Base-by-base conservation (phyloP, 176 grass and related monocot genomes). In the Neostapfia colusana region DNA sequence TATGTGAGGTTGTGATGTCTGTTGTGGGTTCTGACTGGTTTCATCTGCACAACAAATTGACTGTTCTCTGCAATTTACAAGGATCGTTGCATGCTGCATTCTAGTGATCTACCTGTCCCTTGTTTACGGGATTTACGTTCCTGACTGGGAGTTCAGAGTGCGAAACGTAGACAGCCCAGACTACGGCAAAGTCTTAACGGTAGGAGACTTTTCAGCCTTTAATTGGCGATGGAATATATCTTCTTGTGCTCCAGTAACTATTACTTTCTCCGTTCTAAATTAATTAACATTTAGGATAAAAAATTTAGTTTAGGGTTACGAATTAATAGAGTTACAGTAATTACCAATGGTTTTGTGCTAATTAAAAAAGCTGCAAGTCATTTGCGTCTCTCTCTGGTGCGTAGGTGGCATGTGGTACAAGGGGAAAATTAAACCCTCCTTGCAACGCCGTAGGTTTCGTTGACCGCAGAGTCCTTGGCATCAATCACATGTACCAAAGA, bases 391-490 rank as follows among this genome's bases (percentile, higher is more conserved):
- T 3, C 5, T 2, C 61, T 83, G 3, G 31, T 85, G 49, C 67
- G 38, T 70, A 97, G 94, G 94, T 97, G 61, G 74, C 73, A n/a
- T 97, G 94, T 81, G 86, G 94, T 81, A 93, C 91, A 79, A 89
- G 91, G 44, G 94, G 88, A 38, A 66, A 80, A 17, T 61, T 93
- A 74, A 72, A 75, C 57, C 94, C 91, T 65, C 86, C 94, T 88
- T 97, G 94, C 78, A 97, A 93, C 77, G 94, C 89, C 79, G 94
- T 91, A 44, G 84, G 89, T 71, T 97, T 82, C 83, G 89, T 93
- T 14, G 94, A 97, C 40, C 83, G 89, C 50, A 78, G 86, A 88
- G 11, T 97, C 34, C 79, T 97, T 6, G 89, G 94, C 5, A 93
- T 97, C 80, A 93, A 93, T 70, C 91, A 93, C 73, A 76, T 97